phyloP scores from a whole-genome alignment of 352 stramenopile species.

The Phytopythium ostracodes region DNA sequence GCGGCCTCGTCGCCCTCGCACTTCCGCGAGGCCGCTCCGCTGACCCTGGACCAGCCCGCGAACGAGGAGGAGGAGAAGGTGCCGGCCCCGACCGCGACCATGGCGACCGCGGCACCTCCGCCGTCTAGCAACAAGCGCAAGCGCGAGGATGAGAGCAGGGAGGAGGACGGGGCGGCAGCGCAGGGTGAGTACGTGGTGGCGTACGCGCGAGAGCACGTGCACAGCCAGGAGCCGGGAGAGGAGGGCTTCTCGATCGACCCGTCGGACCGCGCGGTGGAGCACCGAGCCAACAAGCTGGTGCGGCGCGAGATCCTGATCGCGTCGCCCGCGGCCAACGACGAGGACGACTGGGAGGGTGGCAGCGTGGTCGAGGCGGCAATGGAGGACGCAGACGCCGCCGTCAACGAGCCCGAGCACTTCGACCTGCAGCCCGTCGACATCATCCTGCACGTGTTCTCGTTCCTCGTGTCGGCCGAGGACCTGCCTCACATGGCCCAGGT shows the following conservation, averaged over 20 bases:
- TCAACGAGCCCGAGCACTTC: conserved; percentile 63
- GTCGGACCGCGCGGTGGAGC: conserved; percentile 76
- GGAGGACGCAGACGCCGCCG: conserved; percentile 24
- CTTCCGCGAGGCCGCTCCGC: conserved; percentile 35
- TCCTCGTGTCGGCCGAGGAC: conserved; percentile 72
- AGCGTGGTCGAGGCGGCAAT: conserved; percentile 27
- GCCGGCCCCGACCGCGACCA: conserved; percentile 5
- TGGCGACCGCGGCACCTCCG: conserved; percentile 9
- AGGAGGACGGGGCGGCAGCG: neutral
- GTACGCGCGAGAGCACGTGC: conserved; percentile 73
- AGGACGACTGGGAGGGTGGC: conserved; percentile 66
- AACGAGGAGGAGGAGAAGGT: conserved; percentile 7
- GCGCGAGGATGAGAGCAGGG: conserved; percentile 17
- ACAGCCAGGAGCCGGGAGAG: conserved; percentile 75
- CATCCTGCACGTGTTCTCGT: conserved; percentile 86
- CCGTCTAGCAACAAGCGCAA: conserved; percentile 23
- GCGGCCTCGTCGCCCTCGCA: conserved; percentile 10
- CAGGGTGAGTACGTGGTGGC: conserved; percentile 46
- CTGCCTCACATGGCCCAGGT: conserved; percentile 69
- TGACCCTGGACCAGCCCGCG: conserved; percentile 26
- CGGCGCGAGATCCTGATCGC: conserved; percentile 83
- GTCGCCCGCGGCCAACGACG: conserved; percentile 68
- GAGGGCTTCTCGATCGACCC: conserved; percentile 85
- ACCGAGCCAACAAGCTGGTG: conserved; percentile 80
- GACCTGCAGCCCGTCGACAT: conserved; percentile 85